Base-by-base conservation (phyloP, 139 green algal species). In the Coelastrella sp. region DNA sequence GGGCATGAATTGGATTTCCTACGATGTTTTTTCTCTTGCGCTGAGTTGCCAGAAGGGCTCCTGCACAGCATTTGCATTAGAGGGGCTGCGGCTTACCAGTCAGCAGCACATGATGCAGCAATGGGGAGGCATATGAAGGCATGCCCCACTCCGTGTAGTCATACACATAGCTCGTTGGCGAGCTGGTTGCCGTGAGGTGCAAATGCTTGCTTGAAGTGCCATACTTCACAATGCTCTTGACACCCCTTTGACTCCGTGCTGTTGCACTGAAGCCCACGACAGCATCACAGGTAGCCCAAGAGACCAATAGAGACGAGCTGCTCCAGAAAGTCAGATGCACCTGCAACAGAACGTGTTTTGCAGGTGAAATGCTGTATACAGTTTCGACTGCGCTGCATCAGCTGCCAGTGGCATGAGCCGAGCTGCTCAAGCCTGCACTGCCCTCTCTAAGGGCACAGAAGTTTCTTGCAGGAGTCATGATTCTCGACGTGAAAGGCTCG, bases 51-150 rank as follows among this genome's bases (percentile, higher is more conserved):
- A 15, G 22, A 22, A 1, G 4, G 10, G 15, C 14, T 14, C 22
- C 14, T 80, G 73, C 73, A 80, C 20, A 15, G 73, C 22, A 15
- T n/a, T 60, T 57, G 78, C 49, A 19, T 65, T 17, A 14, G 56
- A 58, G 15, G 14, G 8, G 78, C 5, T 27, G 9, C 78, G 25
- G 56, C 78, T 66, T 60, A 87, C 82, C 85, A 7, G 0, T 74
- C 56, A 89, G 73, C 73, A 89, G 58, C n/a, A 89, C 85, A 74
- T 89, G 85, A 58, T 89, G 85, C 24, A 89, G 85, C 9, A 82
- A 22, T 5, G 85, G 85, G 7, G 85, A 89, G 7, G 85, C 85
- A 70, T 89, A 89, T 19, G 70, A 83, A 4, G n/a, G n/a, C 20
- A 49, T 65, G 10, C 24, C 20, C 0, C 73, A 10, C 14, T 60